Evolutionary conservation across 108 stramenopile genomes (phyloP), one percentile per base, ranked within the genome.

Genomic region (Pseudonitzschia multiseries): DNA sequence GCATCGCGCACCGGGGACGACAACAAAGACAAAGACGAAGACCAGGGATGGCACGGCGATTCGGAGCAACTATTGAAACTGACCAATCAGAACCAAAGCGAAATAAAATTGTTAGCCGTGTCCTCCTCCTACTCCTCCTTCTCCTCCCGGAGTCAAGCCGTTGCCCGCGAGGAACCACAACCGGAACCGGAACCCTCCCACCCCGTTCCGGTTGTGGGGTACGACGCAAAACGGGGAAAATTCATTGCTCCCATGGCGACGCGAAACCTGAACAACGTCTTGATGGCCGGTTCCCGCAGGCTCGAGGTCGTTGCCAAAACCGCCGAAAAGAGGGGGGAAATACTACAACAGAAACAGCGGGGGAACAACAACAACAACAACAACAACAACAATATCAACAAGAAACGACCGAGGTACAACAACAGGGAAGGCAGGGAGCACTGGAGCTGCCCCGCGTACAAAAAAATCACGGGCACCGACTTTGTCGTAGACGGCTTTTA

Each of bases 391-490:
- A 10, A 69, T 18, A 32, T 21, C 1, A 43, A 28, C 57, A 42
- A 42, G 22, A 41, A 36, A 33, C 36, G 6, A 17, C 54, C 27
- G 8, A 24, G 29, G 24, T 64, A 36, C 53, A 53, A 13, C 41
- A 63, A 64, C 63, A 70, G 46, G 33, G 29, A 5, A 51, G 57
- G 52, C 29, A 56, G 65, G 42, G 20, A 66, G 68, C 26, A 50
- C 20, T 22, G 60, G 52, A 72, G 44, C 56, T 94, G 93, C 61
- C 93, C 93, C 17, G 5, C 42, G 5, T 92, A 89, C 86, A 94
- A 94, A 61, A 76, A 79, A 28, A 94, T 94, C 12, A 65, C 90
- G 24, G 90, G 90, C 27, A 94, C 93, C 0, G 93, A 94, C 56
- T 91, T 94, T 74, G 79, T 90, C 36, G 83, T 84, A 29, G 93